These are phyloP conservation scores for Malus domestica DNA, from an alignment of 306 rosid species.

Conservation along the genomic window DNA sequence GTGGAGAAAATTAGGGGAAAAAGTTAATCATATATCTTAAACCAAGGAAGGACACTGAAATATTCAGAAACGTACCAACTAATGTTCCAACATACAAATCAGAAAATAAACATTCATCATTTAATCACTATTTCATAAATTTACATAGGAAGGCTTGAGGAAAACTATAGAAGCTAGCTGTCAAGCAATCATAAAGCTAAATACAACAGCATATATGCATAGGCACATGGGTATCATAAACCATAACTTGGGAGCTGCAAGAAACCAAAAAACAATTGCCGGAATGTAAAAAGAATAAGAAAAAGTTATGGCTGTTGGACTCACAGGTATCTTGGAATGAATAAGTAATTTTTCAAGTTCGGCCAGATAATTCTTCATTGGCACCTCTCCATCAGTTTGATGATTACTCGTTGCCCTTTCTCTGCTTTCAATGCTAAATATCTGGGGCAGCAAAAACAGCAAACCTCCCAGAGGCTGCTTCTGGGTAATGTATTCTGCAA, in stretches of 20 bases:
- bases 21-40: not conserved
- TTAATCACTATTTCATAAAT: not conserved
- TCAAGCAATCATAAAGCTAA: not conserved
- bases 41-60: not conserved
- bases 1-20: not conserved
- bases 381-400: conserved; percentile 33
- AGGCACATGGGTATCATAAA: not conserved
- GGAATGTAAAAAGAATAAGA: not conserved
- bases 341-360: conserved; percentile 81
- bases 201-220: not conserved
- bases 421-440: conserved; percentile 42
- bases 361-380: conserved; percentile 36
- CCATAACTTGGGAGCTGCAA: not conserved
- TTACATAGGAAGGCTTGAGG: not conserved
- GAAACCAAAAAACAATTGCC: not conserved
- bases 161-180: not conserved
- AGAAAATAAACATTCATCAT: too few relatives aligned
- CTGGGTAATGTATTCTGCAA: conserved; percentile 73
- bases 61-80: not conserved
- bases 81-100: too few relatives aligned
- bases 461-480: conserved; percentile 86
- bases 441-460: conserved; percentile 74
- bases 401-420: conserved; percentile 26
- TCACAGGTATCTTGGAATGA: conserved; percentile 79
- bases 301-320: conserved; percentile 27